Evolutionary conservation across 2,329 filamentous ascomycete genomes (phyloP).

Genomic region (Trichoderma brevicompactum): DNA sequence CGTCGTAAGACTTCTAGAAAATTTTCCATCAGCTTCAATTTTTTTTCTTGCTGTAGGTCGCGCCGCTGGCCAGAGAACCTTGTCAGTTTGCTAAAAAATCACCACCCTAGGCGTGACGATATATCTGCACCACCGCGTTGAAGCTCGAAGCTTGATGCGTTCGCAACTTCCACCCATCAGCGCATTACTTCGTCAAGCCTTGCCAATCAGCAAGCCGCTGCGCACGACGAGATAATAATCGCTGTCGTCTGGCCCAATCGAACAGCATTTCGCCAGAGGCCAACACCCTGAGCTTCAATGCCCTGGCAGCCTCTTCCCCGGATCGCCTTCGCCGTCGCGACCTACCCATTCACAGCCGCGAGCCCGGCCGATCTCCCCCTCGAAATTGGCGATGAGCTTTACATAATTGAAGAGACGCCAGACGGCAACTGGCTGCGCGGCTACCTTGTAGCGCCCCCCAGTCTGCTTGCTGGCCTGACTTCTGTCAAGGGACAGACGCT

Average conservation of each 20-base stretch:
- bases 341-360: slow-evolving; percentile 87
- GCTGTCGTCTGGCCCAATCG: slow-evolving; percentile 23
- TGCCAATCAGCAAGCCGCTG: slow-evolving; percentile 29
- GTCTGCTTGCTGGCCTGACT: slow-evolving; percentile 87
- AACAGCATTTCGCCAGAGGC: slow-evolving; percentile 21
- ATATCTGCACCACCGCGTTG: slow-evolving; percentile 29
- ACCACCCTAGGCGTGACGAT: slow-evolving; percentile 32
- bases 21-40: slow-evolving; percentile 2
- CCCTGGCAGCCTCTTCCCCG: slow-evolving; percentile 96
- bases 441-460: slow-evolving; percentile 93
- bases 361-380: slow-evolving; percentile 90
- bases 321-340: slow-evolving; percentile 97
- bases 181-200: slow-evolving; percentile 29
- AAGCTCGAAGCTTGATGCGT: slow-evolving; percentile 39
- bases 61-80: not conserved
- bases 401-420: slow-evolving; percentile 96
- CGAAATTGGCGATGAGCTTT: slow-evolving; percentile 96
- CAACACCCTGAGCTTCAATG: slow-evolving; percentile 59
- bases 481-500: slow-evolving; percentile 90
- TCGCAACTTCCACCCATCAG: slow-evolving; percentile 31
- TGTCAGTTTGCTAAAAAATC: slow-evolving; percentile 5
- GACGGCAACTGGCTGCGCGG: slow-evolving; percentile 93
- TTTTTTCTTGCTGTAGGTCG: not conserved
- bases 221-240: slow-evolving; percentile 10
- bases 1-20: slow-evolving; percentile 17